These are phyloP conservation scores for Syzygium jambos DNA, from an alignment of 345 rosid genomes.

Conservation along the genomic window DNA sequence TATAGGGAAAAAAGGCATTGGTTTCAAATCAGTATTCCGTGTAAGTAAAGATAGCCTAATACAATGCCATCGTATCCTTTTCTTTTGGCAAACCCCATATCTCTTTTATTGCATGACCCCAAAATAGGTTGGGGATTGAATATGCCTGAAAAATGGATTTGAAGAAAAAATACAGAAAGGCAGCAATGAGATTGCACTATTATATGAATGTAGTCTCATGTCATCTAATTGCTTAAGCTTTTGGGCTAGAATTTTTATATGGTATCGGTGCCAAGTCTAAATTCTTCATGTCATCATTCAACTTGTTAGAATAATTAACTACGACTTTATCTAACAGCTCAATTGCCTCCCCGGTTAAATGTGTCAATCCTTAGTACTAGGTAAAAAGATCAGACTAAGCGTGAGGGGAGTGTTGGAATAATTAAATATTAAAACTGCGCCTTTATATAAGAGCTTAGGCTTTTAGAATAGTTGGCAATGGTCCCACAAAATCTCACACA, in stretches of 20 bases:
- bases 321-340: too few relatives aligned
- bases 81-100: neutral
- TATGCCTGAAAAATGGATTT: neutral
- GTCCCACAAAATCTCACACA: too few relatives aligned
- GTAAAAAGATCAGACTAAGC: too few relatives aligned
- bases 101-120: neutral
- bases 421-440: too few relatives aligned
- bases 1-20: conserved; percentile 96
- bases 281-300: too few relatives aligned
- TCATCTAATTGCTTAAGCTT: neutral
- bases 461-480: too few relatives aligned
- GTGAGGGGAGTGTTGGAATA: too few relatives aligned
- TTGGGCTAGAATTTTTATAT: conserved; percentile 61
- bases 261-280: neutral
- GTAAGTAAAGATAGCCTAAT: conserved; percentile 23
- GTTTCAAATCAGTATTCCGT: conserved; percentile 98
- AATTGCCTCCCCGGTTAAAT: too few relatives aligned
- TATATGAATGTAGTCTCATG: neutral
- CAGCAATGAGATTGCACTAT: conserved; percentile 15
- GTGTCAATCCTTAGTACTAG: too few relatives aligned
- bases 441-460: too few relatives aligned
- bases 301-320: too few relatives aligned
- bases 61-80: neutral
- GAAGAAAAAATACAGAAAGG: neutral
- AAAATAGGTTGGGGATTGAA: neutral